Base-by-base conservation (phyloP, 108 stramenopile species). In the Stephanodiscus triporus region DNA sequence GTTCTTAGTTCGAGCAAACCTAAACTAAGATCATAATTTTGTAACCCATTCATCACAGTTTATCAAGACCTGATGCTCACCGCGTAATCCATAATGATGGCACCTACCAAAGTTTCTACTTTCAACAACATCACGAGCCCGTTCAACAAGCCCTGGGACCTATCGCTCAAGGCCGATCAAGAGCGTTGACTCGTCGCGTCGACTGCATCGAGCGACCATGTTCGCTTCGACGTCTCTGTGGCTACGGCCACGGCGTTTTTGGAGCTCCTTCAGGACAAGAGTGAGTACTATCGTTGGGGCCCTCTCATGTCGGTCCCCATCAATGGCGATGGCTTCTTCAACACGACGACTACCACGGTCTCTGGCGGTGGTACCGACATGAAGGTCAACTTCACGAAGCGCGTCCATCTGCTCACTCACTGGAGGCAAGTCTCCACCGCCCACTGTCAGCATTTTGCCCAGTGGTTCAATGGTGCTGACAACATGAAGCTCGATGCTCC, bases 121-220 rank as follows among this genome's bases (percentile, higher is more conserved):
- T 34, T 34, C 51, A 53, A 24, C 51, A 8, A 53, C 51, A 24
- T 53, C 51, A 53, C 51, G 5, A 53, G 23, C 51, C 51, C 51
- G 0, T 53, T 53, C 24, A n/a, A 53, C 51, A 53, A 53, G 51
- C 51, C 51, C 20, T 53, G 51, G 51, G 51, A 53, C 24, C 8
- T 53, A 8, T 53, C 51, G 5, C 20, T 8, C 19, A 53, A 53
- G 23, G 20, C 51, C 8, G 51, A 53, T 24, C 24, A 24, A 20
- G 20, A 22, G 9, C 19, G 51, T 6, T 53, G 51, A n/a, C 20
- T 24, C 19, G 23, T 24, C 20, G 51, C 51, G 19, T 24, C 23
- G 5, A 20, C 19, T 1, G 8, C 51, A 24, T 6, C 20, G 5
- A 24, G 23, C 7, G 51, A 53, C 51, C 24, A 24, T 22, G 23